A percentile compares a stretch with the other conserved stretches of the same genome.
Conservation (phyloP, 2,329 filamentous ascomycete genomes). For the Lasiodiplodia gonubiensis region DNA sequence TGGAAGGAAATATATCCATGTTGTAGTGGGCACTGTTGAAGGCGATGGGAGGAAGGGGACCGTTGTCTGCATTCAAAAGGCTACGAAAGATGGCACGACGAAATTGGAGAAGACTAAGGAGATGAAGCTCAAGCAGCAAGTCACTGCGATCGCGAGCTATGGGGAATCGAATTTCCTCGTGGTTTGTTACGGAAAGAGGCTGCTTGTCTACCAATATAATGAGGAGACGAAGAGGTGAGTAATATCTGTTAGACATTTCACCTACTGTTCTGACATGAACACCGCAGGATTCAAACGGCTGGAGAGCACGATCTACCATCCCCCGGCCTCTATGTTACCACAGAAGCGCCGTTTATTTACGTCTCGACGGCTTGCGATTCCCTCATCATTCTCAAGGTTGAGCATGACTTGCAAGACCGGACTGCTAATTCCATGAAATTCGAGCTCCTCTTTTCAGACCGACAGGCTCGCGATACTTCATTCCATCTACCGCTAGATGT, state of each 20-base stretch:
- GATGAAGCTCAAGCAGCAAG: slow-evolving; percentile 39
- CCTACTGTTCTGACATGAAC: neutral
- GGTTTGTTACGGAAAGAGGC: slow-evolving; percentile 37
- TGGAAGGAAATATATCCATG: slow-evolving; percentile 64
- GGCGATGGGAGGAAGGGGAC: slow-evolving; percentile 51
- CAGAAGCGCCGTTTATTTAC: slow-evolving; percentile 55
- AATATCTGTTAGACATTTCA: neutral
- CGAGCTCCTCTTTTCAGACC: slow-evolving; percentile 39
- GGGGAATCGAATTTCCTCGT: slow-evolving; percentile 34
- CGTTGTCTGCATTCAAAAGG: slow-evolving; percentile 47
- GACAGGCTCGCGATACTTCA: slow-evolving; percentile 38
- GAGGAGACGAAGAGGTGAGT: slow-evolving; percentile 29
- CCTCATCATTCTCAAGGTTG: slow-evolving; percentile 53
- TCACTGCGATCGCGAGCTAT: slow-evolving; percentile 41
- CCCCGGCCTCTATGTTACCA: slow-evolving; percentile 57
- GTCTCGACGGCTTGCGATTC: slow-evolving; percentile 62
- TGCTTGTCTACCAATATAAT: slow-evolving; percentile 41
- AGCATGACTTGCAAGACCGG: slow-evolving; percentile 31
- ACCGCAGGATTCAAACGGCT: slow-evolving; percentile 2
- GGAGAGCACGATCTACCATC: slow-evolving; percentile 53
- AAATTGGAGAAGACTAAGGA: slow-evolving; percentile 54
- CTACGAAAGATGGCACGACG: neutral
- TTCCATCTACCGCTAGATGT: slow-evolving; percentile 37
- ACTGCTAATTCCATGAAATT: slow-evolving; percentile 28
- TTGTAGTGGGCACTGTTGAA: slow-evolving; percentile 62